Base-by-base conservation (phyloP, 495 filamentous ascomycete genomes). In the Trichoderma parareesei region DNA sequence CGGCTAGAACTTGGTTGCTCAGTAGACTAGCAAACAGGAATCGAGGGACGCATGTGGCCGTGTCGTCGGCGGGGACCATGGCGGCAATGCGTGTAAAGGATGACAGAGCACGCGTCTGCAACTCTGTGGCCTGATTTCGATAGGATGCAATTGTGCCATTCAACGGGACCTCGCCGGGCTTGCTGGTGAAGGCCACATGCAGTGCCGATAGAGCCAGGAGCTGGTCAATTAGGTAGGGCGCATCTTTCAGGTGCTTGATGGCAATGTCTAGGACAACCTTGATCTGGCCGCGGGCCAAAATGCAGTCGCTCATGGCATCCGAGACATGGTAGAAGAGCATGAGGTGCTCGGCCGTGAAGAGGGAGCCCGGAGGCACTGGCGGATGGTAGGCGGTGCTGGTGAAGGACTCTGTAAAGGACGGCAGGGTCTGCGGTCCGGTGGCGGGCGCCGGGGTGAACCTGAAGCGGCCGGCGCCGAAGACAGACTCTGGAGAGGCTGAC, bases 21-120 rank as follows among this genome's bases (percentile, higher is more conserved):
- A 80, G 65, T 37, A 75, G 18, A 3, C 69, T 69, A 8, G 79
- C 74, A 62, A 80, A 82, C 35, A 82, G 66, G 59, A 80, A 76
- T 11, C 71, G 59, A 0, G 76, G 71, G 11, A 77, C 65, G 46
- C 76, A 73, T 2, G 67, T 78, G 0, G 76, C 69, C 14, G 63
- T 55, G 13, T 67, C 71, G 1, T 72, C 37, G 3, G 70, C 63
- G 9, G 53, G 33, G 0, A 63, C 40, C 14, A 38, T 27, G 20
- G 48, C 35, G 8, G 44, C 35, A 18, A 60, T 10, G 5, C 41
- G 43, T 38, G 78, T 77, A 67, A 77, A 78, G 8, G 68, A 63
- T 1, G 65, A 64, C 1, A 80, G 70, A 43, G 73, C 78, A 14
- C 76, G 71, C 0, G 72, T 73, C 57, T 79, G 78, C 1, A 81